A percentile compares a stretch with the other conserved stretches of the same genome.
Conservation (phyloP, 2,329 filamentous ascomycete genomes). For the Monosporascus sp. region DNA sequence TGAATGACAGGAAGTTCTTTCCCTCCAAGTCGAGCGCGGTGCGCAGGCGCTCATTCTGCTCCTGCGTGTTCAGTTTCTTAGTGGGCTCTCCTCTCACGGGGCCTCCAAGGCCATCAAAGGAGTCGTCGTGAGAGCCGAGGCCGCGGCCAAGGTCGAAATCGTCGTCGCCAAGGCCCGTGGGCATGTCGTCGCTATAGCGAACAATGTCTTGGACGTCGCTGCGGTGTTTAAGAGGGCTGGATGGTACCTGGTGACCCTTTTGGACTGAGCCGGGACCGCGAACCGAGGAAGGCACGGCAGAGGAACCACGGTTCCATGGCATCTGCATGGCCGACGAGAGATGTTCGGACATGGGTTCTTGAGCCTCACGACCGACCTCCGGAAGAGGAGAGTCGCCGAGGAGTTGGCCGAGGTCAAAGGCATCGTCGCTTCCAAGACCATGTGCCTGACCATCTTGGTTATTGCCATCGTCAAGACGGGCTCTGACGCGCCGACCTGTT, state of each 20-base stretch:
- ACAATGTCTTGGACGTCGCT: conserved; percentile 34
- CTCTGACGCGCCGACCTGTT: conserved; percentile 32
- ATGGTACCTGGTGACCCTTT: conserved; percentile 33
- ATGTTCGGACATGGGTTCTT: conserved; percentile 61
- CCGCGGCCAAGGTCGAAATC: conserved; percentile 20
- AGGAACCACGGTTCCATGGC: conserved; percentile 49
- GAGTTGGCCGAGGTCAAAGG: conserved; percentile 12
- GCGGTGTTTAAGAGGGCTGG: conserved; percentile 34
- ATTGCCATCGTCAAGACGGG: conserved; percentile 23
- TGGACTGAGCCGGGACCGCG: conserved; percentile 34
- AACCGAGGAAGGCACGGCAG: conserved; percentile 40
- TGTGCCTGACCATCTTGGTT: conserved; percentile 16
- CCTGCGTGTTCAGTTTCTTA: conserved; percentile 1
- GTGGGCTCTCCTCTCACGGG: conserved; percentile 1
- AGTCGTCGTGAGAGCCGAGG: conserved; percentile 25
- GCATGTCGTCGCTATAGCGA: conserved; percentile 39
- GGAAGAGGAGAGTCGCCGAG: conserved; percentile 8
- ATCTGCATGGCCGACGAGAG: conserved; percentile 44
- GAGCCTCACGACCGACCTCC: conserved; percentile 45
- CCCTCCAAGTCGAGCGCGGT: conserved; percentile 39
- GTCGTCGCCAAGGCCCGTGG: conserved; percentile 27
- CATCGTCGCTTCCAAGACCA: conserved; percentile 20
- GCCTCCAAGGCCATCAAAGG: conserved; percentile 20
- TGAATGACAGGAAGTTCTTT: conserved; percentile 40
- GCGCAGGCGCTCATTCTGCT: conserved; percentile 7